These are phyloP conservation scores for Alternaria novae-zelandiae DNA, from an alignment of 2,329 filamentous ascomycete species.

Conservation along the genomic window DNA sequence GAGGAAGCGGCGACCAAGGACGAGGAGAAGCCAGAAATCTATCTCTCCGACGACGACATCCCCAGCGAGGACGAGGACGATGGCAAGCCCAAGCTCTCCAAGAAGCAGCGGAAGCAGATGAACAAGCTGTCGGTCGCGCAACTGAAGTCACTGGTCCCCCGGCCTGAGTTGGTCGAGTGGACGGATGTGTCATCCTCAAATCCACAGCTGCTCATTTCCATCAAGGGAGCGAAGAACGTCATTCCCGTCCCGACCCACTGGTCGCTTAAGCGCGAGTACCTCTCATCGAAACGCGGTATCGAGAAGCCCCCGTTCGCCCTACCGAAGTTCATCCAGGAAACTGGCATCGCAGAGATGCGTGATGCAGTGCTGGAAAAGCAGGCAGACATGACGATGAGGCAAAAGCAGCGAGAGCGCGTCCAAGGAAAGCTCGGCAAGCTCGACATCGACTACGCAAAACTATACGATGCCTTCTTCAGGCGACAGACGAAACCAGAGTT, in stretches of 20 bases:
- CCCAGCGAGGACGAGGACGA: slow-evolving; percentile 84
- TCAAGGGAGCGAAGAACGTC: slow-evolving; percentile 94
- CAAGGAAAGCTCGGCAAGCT: slow-evolving; percentile 95
- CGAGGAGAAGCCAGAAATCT: slow-evolving; percentile 81
- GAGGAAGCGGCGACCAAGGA: slow-evolving; percentile 62
- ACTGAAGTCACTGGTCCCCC: slow-evolving; percentile 87
- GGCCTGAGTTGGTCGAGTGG: slow-evolving; percentile 97
- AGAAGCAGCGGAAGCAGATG: slow-evolving; percentile 91
- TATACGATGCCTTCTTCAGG: slow-evolving; percentile 98
- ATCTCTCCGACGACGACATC: slow-evolving; percentile 82
- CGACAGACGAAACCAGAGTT: slow-evolving; percentile 96
- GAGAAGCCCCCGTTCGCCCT: slow-evolving; percentile 93
- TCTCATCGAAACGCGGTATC: slow-evolving; percentile 95
- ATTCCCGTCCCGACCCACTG: slow-evolving; percentile 94
- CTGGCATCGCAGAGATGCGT: slow-evolving; percentile 96
- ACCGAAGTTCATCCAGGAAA: slow-evolving; percentile 96
- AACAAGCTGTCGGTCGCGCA: slow-evolving; percentile 95
- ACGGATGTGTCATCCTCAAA: slow-evolving; percentile 92
- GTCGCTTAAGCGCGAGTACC: slow-evolving; percentile 94
- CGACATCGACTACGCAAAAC: slow-evolving; percentile 97
- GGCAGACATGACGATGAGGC: slow-evolving; percentile 87
- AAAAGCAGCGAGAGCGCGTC: slow-evolving; percentile 93
- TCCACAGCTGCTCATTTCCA: slow-evolving; percentile 85
- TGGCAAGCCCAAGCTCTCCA: slow-evolving; percentile 74
- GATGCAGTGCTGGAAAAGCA: slow-evolving; percentile 96